Conservation (phyloP, 495 filamentous ascomycete species). For the Collariella sp. region DNA sequence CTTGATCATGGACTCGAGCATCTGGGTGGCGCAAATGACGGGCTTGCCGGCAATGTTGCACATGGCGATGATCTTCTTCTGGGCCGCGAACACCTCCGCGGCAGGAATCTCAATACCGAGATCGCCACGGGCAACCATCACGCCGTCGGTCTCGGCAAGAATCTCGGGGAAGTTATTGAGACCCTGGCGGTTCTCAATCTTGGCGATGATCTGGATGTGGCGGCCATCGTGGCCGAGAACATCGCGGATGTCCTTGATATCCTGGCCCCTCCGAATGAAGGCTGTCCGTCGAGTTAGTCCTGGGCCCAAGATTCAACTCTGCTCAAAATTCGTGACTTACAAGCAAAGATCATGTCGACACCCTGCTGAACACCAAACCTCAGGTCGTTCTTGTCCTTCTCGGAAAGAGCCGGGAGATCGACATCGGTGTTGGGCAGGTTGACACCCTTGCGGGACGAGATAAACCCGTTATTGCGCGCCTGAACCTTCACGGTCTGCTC, state of each 20-base stretch:
- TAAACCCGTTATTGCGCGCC: slow-evolving; percentile 94
- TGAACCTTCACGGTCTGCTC: slow-evolving; percentile 75
- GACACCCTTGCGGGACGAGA: slow-evolving; percentile 96
- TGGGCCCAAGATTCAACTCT: not conserved
- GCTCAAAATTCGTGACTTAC: slow-evolving; percentile 8
- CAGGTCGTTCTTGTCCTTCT: slow-evolving; percentile 93
- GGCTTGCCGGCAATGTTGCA: slow-evolving; percentile 99
- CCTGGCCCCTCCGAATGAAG: slow-evolving; percentile 87
- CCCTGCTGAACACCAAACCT: slow-evolving; percentile 94
- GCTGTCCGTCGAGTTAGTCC: slow-evolving; percentile 26
- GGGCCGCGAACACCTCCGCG: slow-evolving; percentile 94
- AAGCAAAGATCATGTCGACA: slow-evolving; percentile 98
- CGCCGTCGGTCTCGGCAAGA: slow-evolving; percentile 89
- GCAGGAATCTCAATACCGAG: slow-evolving; percentile 97
- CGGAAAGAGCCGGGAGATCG: slow-evolving; percentile 93
- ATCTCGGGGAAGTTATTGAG: slow-evolving; percentile 98
- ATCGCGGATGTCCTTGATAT: slow-evolving; percentile 85
- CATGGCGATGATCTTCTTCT: slow-evolving; percentile 99
- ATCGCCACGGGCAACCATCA: slow-evolving; percentile 99
- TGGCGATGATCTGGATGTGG: slow-evolving; percentile 98
- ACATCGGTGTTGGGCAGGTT: slow-evolving; percentile 98
- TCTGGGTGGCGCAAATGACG: slow-evolving; percentile 73
- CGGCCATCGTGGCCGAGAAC: slow-evolving; percentile 87
- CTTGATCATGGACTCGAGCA: slow-evolving; percentile 98
- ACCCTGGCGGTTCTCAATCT: slow-evolving; percentile 99